phyloP scores from a whole-genome alignment of 192 early-diverging fungal genomes.

The Rhizophlyctis rosea region DNA sequence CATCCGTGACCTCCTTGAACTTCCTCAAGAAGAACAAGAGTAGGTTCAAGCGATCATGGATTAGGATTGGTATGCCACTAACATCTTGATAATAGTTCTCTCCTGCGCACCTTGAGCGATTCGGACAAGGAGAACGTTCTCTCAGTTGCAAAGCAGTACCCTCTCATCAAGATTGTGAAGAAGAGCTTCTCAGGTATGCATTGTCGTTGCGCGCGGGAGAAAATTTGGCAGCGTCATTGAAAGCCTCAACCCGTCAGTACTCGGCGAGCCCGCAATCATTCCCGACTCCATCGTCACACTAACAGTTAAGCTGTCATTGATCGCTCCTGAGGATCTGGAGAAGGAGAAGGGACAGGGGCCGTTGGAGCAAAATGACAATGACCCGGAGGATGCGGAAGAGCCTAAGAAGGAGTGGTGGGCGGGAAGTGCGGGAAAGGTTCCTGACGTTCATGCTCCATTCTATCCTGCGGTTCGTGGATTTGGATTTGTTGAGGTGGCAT shows the following conservation, averaged over 20 bases:
- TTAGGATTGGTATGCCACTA: too few relatives aligned
- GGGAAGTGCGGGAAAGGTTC: slow-evolving; percentile 21
- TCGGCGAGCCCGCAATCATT: slow-evolving; percentile 49
- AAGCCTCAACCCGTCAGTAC: too few relatives aligned
- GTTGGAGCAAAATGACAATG: slow-evolving; percentile 1
- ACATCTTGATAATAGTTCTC: too few relatives aligned
- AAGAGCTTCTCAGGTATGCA: slow-evolving; percentile 74
- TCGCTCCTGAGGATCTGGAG: slow-evolving; percentile 19
- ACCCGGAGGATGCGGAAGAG: slow-evolving; percentile 19
- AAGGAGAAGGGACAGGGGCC: slow-evolving; percentile 20
- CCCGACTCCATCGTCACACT: slow-evolving; percentile 48
- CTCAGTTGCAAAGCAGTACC: slow-evolving; percentile 74
- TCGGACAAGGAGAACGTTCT: slow-evolving; percentile 70
- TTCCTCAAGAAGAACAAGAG: slow-evolving; percentile 47
- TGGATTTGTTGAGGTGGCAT: neutral
- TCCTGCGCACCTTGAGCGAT: too few relatives aligned
- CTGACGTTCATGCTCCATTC: slow-evolving; percentile 62
- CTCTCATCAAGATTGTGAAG: slow-evolving; percentile 69
- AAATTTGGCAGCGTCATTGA: neutral
- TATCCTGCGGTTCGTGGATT: slow-evolving; percentile 46
- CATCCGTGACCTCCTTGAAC: slow-evolving; percentile 64
- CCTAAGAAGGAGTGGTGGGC: slow-evolving; percentile 30
- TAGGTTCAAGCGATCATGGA: too few relatives aligned
- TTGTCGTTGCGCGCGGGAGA: neutral
- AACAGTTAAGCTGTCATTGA: slow-evolving; percentile 34